Evolutionary conservation across 495 filamentous ascomycete species (phyloP), one percentile per base, ranked within the genome.

Genomic region (Parathielavia hyrcaniae): DNA sequence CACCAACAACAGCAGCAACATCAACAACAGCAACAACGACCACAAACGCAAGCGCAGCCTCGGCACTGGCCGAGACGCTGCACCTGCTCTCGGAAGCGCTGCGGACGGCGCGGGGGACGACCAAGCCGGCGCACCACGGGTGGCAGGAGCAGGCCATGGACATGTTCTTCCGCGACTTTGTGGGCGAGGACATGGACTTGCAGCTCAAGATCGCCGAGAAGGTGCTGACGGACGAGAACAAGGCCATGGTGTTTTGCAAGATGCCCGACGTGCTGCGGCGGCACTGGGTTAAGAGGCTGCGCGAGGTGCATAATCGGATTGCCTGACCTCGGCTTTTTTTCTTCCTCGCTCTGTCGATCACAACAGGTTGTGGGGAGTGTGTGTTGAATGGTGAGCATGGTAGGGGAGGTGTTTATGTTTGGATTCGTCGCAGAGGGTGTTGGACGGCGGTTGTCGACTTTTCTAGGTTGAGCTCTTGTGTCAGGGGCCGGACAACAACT

Each of bases 171-270:
- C 68, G 68, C 23, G 77, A 79, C 34, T 79, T 79, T 43, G 60
- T 65, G 48, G 68, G 67, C 38, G 77, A 79, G 53, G 77, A 79
- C 50, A 64, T 70, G 36, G 77, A 79, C 53, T 58, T 79, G 46
- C 75, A 78, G 67, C 64, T 79, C 13, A 78, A 77, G 68, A 77
- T 79, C 13, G 75, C 77, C 10, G 77, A 79, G 65, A 79, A 77
- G 60, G 69, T 71, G 6, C 68, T 79, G 30, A 73, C 71, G n/a
- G 75, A 79, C 54, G 75, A 78, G 52, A 77, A 76, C 59, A 79
- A 78, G 57, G 77, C 77, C 14, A 77, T 78, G 74, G 73, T 78
- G 12, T 79, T 79, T 44, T 75, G 75, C 65, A 79, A 79, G 68
- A 79, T 79, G 76, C 73, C 76, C 0, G 64, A 67, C 4, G 46